Evolutionary conservation across 352 stramenopile genomes (phyloP), one percentile per base, ranked within the genome.

Genomic region (Elongisporangium undulatum): DNA sequence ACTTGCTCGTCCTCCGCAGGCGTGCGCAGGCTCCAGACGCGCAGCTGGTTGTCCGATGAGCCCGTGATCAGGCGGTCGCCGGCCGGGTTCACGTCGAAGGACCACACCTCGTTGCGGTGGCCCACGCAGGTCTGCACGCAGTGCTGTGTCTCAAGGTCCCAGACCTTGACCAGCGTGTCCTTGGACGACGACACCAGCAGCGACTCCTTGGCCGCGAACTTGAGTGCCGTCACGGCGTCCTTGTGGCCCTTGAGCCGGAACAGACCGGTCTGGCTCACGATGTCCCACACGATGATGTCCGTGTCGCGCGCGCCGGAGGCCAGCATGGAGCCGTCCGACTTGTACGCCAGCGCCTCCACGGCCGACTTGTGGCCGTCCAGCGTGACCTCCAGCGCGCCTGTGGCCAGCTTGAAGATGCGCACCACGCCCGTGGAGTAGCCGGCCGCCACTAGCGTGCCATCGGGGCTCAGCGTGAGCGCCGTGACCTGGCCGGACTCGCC

Each of bases 81-180:
- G 21, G 61, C 59, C 0, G 78, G 63, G 50, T 79, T 93, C 39
- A 97, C 71, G 21, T 87, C 92, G 19, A 98, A 69, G 34, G 77
- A 85, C 93, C 94, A 98, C 6, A 98, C 89, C 66, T 98, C 93
- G 49, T 88, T 96, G 23, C 91, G 78, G 69, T 98, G 91, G 26
- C 91, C 90, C 34, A 97, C 87, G 61, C 96, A 93, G 10, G 95
- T 98, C 67, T 98, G 91, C 51, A 98, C 73, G 66, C 95, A 98
- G 69, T 97, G 83, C 76, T 98, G 90, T 26, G 87, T 97, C 29
- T 96, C 86, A 4, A 98, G 72, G 63, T 98, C 94, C 94, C 94
- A 98, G 17, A 97, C 80, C 75, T 98, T 98, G 50, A 98, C 68
- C 41, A 98, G 79, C 34, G 89, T 92, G 75, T 98, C 95, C 68